These are phyloP conservation scores for Lichtheimia ornata DNA, from an alignment of 371 early-diverging fungal species.

Conservation along the genomic window DNA sequence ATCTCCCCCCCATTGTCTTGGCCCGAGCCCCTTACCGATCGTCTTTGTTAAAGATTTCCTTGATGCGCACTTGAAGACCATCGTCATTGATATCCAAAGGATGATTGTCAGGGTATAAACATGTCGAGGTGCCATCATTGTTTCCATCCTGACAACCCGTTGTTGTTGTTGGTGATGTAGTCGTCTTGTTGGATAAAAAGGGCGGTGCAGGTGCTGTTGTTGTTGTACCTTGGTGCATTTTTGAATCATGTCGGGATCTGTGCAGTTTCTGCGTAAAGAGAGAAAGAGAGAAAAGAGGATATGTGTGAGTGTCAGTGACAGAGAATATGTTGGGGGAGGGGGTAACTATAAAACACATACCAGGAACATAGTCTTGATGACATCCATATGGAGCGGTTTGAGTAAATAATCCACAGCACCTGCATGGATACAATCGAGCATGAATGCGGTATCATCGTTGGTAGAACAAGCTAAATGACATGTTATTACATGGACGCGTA, in stretches of 20 bases:
- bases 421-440: slow-evolving; percentile 51
- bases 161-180: neutral
- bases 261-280: slow-evolving; percentile 17
- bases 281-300: neutral
- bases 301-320: neutral
- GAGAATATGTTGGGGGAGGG: neutral
- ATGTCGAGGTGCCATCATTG: too few species aligned
- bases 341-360: slow-evolving; percentile 26
- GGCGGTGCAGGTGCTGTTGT: slow-evolving; percentile 6
- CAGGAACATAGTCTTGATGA: slow-evolving; percentile 55
- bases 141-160: too few species aligned
- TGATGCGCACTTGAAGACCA: slow-evolving; percentile 23
- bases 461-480: slow-evolving; percentile 31
- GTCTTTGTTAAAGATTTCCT: slow-evolving; percentile 28
- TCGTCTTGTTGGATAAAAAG: slow-evolving; percentile 6
- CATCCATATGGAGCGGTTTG: slow-evolving; percentile 54
- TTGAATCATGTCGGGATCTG: slow-evolving; percentile 19
- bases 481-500: slow-evolving; percentile 3
- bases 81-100: slow-evolving; percentile 3
- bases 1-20: too few species aligned
- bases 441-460: slow-evolving; percentile 28
- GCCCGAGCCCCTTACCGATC: slow-evolving; percentile 14
- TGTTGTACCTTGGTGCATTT: slow-evolving; percentile 16
- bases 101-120: slow-evolving; percentile 7
- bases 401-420: slow-evolving; percentile 59